Evolutionary conservation across 768 basidiomycete genomes (phyloP).

Genomic region (Xerocomellus chrysenteron): DNA sequence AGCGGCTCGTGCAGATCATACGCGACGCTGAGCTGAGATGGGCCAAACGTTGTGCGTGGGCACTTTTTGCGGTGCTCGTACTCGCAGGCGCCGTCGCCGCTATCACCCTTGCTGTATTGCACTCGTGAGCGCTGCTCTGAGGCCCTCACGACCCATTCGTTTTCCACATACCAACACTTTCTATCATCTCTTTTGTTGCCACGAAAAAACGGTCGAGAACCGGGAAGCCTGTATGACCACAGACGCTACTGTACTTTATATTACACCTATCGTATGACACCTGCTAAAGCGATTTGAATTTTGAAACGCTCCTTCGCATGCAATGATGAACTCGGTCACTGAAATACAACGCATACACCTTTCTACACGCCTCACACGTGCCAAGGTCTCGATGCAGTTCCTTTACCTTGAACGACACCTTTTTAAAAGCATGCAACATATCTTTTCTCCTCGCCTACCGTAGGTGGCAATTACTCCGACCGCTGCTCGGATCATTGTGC

Average conservation of each 20-base stretch:
- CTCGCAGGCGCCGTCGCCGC: not conserved
- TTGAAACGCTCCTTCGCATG: not conserved
- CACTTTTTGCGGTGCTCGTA: not conserved
- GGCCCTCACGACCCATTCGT: not conserved
- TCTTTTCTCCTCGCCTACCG: no score
- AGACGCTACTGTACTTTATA: not conserved
- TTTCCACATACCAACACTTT: not conserved
- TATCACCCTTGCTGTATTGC: not conserved
- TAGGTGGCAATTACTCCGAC: no score
- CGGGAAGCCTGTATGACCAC: not conserved
- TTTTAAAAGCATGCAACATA: no score
- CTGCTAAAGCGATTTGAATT: not conserved
- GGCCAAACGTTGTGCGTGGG: slow-evolving; percentile 37
- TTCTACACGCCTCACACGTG: not conserved
- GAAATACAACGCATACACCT: not conserved
- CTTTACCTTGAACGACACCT: no score
- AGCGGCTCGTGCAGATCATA: slow-evolving; percentile 32
- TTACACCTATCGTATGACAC: not conserved
- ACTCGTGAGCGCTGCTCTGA: not conserved
- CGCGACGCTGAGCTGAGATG: slow-evolving; percentile 40
- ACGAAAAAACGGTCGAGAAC: not conserved
- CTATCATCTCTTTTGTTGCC: not conserved
- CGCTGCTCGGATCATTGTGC: not conserved
- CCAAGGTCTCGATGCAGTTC: no score
- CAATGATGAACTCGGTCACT: not conserved